Evolutionary conservation across 1,284 basidiomycete genomes (phyloP), one percentile per base, ranked within the genome.

Genomic region (Ganoderma sinense): DNA sequence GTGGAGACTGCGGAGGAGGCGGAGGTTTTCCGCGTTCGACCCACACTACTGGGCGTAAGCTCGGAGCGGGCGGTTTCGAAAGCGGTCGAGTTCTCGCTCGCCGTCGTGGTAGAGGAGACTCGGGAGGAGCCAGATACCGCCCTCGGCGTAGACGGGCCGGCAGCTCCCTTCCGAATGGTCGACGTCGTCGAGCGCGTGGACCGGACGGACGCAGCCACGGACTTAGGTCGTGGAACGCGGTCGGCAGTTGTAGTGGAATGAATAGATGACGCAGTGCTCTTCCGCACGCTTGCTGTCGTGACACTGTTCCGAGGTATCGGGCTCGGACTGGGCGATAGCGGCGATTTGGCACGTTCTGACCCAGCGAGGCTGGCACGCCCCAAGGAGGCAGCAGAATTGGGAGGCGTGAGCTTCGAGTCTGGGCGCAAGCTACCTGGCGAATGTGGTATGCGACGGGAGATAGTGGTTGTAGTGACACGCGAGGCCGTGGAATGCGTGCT

Each of bases 351-450:
- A 8, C 70, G 69, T 4, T 71, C 69, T 2, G 71, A 58, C 5
- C 70, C 70, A 4, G 70, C 67, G 14, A 75, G 62, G 58, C 76
- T 74, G 2, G 76, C 69, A 36, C 74, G 77, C 16, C 75, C 74
- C 20, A 75, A 64, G 1, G 78, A 70, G 20, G 75, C 71, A 10
- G 74, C 72, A 11, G 76, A 64, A 23, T 73, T 71, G 5, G 74
- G 69, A n/a, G 81, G 90, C 0, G 89, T 90, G 11, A 92, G 82
- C 73, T 93, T 92, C 5, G 91, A 92, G 72, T 93, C 91, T 3
- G 89, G 89, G 2, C 89, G 81, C 18, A 80, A 78, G 26, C 80
- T 71, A 31, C 70, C 80, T 1, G 79, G 72, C 4, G 75, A 76
- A 1, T 72, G 70, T n/a, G 72, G 71, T 7, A 68, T 60, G 20